Conservation (phyloP, 2,329 filamentous ascomycete genomes). For the Fusarium bactridioides region DNA sequence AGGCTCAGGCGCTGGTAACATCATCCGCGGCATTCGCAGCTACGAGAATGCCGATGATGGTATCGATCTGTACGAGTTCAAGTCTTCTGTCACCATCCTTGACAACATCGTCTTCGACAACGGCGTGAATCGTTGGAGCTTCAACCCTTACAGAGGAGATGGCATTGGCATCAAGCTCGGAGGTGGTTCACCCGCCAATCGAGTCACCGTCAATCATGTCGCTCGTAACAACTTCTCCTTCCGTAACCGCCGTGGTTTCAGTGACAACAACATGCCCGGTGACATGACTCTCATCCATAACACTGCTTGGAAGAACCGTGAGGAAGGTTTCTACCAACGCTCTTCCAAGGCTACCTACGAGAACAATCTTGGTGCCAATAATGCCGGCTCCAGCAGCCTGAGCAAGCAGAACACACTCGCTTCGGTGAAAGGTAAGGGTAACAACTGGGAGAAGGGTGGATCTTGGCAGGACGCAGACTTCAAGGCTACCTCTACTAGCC, state of each 20-base stretch:
- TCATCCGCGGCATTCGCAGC: slow-evolving; percentile 52
- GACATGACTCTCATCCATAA: neutral
- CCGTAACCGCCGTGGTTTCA: neutral
- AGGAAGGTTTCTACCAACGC: neutral
- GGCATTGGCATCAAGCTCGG: slow-evolving; percentile 58
- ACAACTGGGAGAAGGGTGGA: neutral
- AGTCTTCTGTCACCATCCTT: slow-evolving; percentile 50
- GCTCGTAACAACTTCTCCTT: slow-evolving; percentile 44
- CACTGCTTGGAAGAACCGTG: neutral
- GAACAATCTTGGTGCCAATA: neutral
- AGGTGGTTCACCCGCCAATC: slow-evolving; percentile 38
- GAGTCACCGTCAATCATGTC: slow-evolving; percentile 49
- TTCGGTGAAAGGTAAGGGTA: neutral
- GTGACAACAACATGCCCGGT: neutral
- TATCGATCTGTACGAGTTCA: slow-evolving; percentile 44
- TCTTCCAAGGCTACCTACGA: neutral
- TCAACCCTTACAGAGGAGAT: slow-evolving; percentile 52
- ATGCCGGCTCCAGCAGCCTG: neutral
- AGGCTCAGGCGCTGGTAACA: slow-evolving; percentile 54
- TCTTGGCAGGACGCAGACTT: neutral
- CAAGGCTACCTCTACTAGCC: neutral
- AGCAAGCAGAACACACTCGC: neutral
- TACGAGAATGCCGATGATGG: slow-evolving; percentile 60
- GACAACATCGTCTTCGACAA: slow-evolving; percentile 54
- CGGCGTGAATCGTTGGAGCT: slow-evolving; percentile 54